These are phyloP conservation scores for Xylaria sp. DNA, from an alignment of 2,329 filamentous ascomycete genomes.

Conservation along the genomic window DNA sequence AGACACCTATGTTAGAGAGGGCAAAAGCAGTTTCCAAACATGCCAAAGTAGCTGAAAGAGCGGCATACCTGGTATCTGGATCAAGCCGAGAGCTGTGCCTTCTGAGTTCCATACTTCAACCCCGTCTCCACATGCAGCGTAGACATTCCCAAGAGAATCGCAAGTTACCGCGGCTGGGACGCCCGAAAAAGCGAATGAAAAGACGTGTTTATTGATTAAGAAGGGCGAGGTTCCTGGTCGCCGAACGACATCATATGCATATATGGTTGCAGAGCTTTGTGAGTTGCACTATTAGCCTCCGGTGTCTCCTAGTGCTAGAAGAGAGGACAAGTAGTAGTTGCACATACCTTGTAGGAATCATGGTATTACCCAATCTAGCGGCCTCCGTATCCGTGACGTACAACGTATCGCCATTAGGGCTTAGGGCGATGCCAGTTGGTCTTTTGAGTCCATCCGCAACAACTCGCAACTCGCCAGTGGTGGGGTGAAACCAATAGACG, in stretches of 20 bases:
- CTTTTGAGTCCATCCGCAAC: conserved; percentile 60
- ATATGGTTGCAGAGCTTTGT: conserved; percentile 54
- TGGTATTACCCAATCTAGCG: conserved; percentile 46
- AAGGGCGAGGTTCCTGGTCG: conserved; percentile 53
- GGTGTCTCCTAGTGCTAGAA: neutral
- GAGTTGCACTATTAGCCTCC: conserved; percentile 6
- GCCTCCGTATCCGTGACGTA: conserved; percentile 58
- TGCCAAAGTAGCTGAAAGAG: neutral
- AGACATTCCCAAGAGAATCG: conserved; percentile 58
- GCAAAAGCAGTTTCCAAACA: no score
- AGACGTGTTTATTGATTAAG: conserved; percentile 62
- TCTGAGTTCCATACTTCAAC: conserved; percentile 61
- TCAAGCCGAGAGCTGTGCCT: conserved; percentile 57
- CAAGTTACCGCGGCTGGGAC: conserved; percentile 58
- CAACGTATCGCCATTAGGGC: conserved; percentile 52
- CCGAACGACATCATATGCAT: conserved; percentile 60
- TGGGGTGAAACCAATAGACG: conserved; percentile 59
- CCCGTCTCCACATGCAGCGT: conserved; percentile 60
- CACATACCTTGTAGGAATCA: conserved; percentile 47
- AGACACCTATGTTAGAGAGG: conserved; percentile 15
- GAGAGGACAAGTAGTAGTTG: neutral
- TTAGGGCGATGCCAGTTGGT: conserved; percentile 57
- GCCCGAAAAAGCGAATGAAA: conserved; percentile 61
- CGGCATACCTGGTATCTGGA: conserved; percentile 51
- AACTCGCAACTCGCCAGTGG: conserved; percentile 56